Evolutionary conservation across 371 early-diverging fungal species (phyloP), one percentile per base, ranked within the genome.

Genomic region (Mortierella sp.): DNA sequence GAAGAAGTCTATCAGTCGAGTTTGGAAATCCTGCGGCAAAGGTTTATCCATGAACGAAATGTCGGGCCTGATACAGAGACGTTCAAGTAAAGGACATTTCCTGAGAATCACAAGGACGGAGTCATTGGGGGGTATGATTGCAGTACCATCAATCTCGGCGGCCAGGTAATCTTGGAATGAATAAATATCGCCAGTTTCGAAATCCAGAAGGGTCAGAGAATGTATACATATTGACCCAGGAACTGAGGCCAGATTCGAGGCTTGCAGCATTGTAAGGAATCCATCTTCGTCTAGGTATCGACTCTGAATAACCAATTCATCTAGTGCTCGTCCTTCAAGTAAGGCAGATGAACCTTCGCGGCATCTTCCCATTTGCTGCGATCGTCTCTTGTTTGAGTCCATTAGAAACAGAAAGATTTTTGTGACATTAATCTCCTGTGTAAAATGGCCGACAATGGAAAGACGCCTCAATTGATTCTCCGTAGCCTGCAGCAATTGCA

Each of bases 21-120:
- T 15, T 2, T 17, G 26, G 58, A n/a, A 61, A 23, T 37, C 23
- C 26, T 31, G 3, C 13, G 19, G 22, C 8, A 32, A 34, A 7
- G 66, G 8, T 23, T 49, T 32, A n/a, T 8, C 19, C 3, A 43
- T 22, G 34, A 29, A 2, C 4, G 45, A 19, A 29, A 57, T 9
- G 23, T 23, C 47, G 59, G n/a, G 51, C 3, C 40, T 23, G 28
- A 61, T 40, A 17, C 61, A 32, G 17, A 66, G 66, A 10, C 40
- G 28, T 22, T 66, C 58, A 2, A 66, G 58, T 8, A 45, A 17
- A 3, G 66, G 66, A 40, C 56, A 66, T 26, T 28, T 31, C 22
- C 28, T 12, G 13, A 61, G 47, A 42, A 61, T 42, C 9, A 31
- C 43, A 22, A 61, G 61, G 15, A 61, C 9, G 23, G 37, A 17